phyloP scores from a whole-genome alignment of 495 filamentous ascomycete species.

The Hypoxylon lenormandii region DNA sequence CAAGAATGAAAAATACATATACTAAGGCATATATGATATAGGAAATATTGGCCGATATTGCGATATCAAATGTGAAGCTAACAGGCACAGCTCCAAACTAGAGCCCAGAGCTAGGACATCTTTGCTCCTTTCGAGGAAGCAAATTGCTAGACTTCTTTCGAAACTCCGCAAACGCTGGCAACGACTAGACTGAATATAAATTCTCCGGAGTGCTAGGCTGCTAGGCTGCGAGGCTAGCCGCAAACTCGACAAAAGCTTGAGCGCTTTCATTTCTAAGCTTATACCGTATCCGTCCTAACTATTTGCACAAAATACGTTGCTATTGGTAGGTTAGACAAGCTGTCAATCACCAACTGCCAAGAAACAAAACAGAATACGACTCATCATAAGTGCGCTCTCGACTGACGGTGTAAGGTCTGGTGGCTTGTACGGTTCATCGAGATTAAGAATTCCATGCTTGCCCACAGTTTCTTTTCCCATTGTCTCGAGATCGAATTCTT shows the following conservation, averaged over 20 bases:
- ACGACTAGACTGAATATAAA: not conserved
- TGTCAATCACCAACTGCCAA: constrained; percentile 17
- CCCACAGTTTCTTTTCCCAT: constrained; percentile 31
- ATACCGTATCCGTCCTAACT: constrained; percentile 16
- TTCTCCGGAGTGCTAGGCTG: not conserved
- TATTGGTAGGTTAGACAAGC: constrained; percentile 14
- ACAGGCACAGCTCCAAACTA: no score
- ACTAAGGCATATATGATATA: no score
- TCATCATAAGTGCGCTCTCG: constrained; percentile 2
- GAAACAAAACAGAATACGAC: constrained; percentile 7
- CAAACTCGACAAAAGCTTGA: constrained; percentile 23
- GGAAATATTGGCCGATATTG: no score
- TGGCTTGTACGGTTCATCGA: constrained; percentile 21
- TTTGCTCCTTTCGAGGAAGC: not conserved
- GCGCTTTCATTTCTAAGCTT: constrained; percentile 30
- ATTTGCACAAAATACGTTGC: constrained; percentile 6
- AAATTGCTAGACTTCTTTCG: not conserved
- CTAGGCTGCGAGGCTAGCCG: constrained; percentile 15
- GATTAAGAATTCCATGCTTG: constrained; percentile 32
- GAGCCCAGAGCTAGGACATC: no score
- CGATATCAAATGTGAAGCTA: no score
- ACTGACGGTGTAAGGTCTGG: not conserved
- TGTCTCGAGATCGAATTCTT: constrained; percentile 38
- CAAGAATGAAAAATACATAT: no score
- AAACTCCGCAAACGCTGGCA: not conserved